phyloP scores from a whole-genome alignment of 2,329 filamentous ascomycete species.

The Knufia petricola region DNA sequence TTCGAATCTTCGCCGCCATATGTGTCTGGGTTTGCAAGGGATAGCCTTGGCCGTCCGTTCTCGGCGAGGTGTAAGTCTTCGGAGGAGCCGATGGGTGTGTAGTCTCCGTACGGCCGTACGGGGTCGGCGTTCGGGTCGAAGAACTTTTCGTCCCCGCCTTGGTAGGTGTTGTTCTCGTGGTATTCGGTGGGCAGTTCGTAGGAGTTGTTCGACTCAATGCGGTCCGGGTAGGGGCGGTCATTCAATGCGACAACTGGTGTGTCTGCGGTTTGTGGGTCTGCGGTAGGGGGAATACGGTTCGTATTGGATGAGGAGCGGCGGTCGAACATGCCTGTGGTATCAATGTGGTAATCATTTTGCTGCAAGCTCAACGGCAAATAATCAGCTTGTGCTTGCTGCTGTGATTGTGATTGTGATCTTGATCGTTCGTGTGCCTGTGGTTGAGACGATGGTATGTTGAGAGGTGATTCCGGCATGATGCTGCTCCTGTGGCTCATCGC shows the following conservation, averaged over 20 bases:
- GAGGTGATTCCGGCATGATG: constrained; percentile 20
- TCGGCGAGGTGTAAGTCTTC: constrained; percentile 8
- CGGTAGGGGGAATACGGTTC: too few species aligned
- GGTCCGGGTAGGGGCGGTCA: constrained; percentile 19
- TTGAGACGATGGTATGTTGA: constrained; percentile 10
- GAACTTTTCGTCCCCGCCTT: constrained; percentile 18
- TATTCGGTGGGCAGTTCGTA: constrained; percentile 16
- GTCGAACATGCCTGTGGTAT: constrained; percentile 15
- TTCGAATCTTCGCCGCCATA: constrained; percentile 15
- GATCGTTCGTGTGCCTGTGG: too few species aligned
- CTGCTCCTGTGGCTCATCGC: constrained; percentile 17
- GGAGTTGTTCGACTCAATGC: background rate
- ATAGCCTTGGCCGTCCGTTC: constrained; percentile 16
- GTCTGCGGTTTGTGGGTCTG: background rate
- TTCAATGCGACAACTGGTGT: constrained; percentile 18
- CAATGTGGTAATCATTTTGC: constrained; percentile 23
- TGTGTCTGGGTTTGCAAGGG: constrained; percentile 21
- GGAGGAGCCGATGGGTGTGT: constrained; percentile 12
- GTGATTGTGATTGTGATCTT: too few species aligned
- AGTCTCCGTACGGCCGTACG: constrained; percentile 13
- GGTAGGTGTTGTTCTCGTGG: constrained; percentile 2
- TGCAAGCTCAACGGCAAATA: constrained; percentile 11
- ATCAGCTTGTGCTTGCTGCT: too few species aligned
- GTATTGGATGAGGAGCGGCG: constrained; percentile 2
- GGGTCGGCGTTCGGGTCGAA: constrained; percentile 22